A percentile compares a stretch with the other conserved stretches of the same genome.
Evolutionary conservation across 371 early-diverging fungal species (phyloP).

Genomic region (Mucor irregularis): DNA sequence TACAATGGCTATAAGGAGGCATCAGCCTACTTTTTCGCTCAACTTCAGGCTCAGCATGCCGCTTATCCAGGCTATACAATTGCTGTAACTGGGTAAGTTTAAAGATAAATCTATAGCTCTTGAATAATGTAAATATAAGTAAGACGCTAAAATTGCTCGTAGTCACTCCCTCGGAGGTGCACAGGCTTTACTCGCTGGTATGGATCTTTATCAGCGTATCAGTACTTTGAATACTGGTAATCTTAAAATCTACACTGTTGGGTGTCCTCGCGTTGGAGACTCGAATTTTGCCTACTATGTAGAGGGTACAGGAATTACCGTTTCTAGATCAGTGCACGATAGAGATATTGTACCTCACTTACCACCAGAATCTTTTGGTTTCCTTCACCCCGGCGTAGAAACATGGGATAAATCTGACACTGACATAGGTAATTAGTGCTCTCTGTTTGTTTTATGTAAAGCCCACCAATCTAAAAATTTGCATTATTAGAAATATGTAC

Average conservation of each 20-base stretch:
- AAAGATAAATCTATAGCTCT: background rate
- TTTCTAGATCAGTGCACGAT: slow-evolving; percentile 21
- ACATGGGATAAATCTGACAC: slow-evolving; percentile 20
- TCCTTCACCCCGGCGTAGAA: slow-evolving; percentile 30
- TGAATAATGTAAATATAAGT: too few relatives aligned
- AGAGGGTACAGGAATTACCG: slow-evolving; percentile 17
- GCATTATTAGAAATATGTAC: slow-evolving; percentile 27
- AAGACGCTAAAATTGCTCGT: background rate
- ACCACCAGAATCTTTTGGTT: slow-evolving; percentile 28
- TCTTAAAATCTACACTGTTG: slow-evolving; percentile 20
- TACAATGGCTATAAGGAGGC: slow-evolving; percentile 8
- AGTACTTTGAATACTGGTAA: slow-evolving; percentile 9
- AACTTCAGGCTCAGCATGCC: slow-evolving; percentile 9
- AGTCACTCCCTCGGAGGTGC: slow-evolving; percentile 32
- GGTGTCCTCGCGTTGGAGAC: slow-evolving; percentile 32
- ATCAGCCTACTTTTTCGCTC: background rate
- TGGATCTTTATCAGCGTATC: slow-evolving; percentile 28
- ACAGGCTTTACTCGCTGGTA: slow-evolving; percentile 20
- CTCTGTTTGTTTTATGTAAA: background rate
- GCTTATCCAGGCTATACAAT: slow-evolving; percentile 15
- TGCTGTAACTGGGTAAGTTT: slow-evolving; percentile 13
- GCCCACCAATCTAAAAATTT: background rate
- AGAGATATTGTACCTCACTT: slow-evolving; percentile 31
- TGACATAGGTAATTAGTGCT: slow-evolving; percentile 11
- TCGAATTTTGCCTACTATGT: slow-evolving; percentile 28